Evolutionary conservation across 73 alveolate species (phyloP).

Genomic region (Paramecium biaurelia): DNA sequence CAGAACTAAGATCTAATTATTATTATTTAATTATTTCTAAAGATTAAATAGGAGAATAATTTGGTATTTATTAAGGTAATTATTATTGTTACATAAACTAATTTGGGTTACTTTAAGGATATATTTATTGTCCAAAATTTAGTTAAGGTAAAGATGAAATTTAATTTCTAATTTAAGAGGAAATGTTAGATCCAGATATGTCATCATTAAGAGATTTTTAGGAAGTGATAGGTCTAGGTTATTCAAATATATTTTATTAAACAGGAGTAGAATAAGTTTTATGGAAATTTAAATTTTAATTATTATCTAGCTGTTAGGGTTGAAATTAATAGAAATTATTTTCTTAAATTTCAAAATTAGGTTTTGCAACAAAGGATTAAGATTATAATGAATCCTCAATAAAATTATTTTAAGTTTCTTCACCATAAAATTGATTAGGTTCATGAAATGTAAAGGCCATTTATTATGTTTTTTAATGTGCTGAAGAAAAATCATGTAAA

Average conservation of each 20-base stretch:
- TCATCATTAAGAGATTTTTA: background rate
- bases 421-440: background rate
- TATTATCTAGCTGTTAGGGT: background rate
- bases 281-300: background rate
- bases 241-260: background rate
- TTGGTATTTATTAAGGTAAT: background rate
- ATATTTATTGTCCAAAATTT: background rate
- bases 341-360: background rate
- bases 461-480: background rate
- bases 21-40: background rate
- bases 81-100: background rate
- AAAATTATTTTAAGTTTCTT: background rate
- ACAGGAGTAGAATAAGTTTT: background rate
- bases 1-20: background rate
- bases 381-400: background rate
- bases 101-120: background rate
- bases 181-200: background rate
- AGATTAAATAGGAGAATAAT: background rate
- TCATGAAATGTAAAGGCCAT: conserved; percentile 39
- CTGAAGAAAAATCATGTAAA: background rate
- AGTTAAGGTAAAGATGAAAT: background rate
- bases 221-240: background rate
- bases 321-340: background rate
- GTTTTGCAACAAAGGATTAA: background rate
- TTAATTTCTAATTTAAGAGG: background rate